phyloP scores from a whole-genome alignment of 177 flowering plant species.

The Tripterygium wilfordii region DNA sequence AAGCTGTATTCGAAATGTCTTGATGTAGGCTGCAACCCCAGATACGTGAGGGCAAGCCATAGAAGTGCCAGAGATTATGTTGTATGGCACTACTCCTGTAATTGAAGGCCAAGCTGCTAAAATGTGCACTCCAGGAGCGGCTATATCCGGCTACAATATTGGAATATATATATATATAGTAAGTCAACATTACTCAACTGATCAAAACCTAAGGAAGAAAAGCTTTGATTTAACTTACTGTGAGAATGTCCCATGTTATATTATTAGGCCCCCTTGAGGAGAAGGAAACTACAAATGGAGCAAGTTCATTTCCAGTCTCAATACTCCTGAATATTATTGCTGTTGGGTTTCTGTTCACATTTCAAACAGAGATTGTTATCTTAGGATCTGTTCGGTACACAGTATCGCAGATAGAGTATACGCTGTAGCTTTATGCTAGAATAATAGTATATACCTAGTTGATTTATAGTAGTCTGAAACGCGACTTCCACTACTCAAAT shows the following conservation, averaged over 20 bases:
- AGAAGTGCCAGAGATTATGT: slow-evolving; percentile 63
- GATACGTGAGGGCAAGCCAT: slow-evolving; percentile 72
- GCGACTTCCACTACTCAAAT: slow-evolving; percentile 10
- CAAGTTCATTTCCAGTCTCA: slow-evolving; percentile 7
- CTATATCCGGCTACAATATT: slow-evolving; percentile 57
- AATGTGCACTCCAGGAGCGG: slow-evolving; percentile 68
- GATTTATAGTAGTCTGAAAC: slow-evolving; percentile 19
- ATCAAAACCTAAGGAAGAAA: not conserved
- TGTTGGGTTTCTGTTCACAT: slow-evolving; percentile 16
- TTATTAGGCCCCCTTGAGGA: slow-evolving; percentile 38
- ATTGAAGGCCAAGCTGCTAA: slow-evolving; percentile 55
- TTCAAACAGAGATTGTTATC: not conserved
- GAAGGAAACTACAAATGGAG: slow-evolving; percentile 26
- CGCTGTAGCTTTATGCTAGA: no score
- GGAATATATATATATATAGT: not conserved
- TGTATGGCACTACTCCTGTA: slow-evolving; percentile 24
- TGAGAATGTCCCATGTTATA: slow-evolving; percentile 21
- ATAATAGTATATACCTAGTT: slow-evolving; percentile 32
- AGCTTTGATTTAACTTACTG: slow-evolving; percentile 14
- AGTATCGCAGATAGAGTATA: not conserved
- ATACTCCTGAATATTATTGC: slow-evolving; percentile 22
- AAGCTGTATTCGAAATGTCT: no score
- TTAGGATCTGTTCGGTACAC: not conserved
- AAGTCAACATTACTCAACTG: not conserved
- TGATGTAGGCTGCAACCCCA: slow-evolving; percentile 56